Evolutionary conservation across 2,329 filamentous ascomycete genomes (phyloP).

Genomic region (Scytalidium lignicola): DNA sequence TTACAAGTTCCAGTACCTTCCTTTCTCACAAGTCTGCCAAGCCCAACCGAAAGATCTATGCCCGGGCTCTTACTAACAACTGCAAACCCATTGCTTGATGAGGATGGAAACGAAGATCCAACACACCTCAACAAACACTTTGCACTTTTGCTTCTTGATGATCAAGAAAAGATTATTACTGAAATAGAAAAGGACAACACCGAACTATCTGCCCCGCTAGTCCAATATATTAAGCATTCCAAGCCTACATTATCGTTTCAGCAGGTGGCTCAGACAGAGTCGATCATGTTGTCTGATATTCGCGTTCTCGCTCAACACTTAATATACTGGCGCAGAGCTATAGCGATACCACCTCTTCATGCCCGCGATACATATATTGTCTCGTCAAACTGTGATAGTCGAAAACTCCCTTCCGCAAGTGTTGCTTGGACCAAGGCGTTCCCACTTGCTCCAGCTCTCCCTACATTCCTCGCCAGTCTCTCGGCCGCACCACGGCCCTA

Average conservation of each 20-base stretch:
- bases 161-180: constrained; percentile 67
- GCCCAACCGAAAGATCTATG: constrained; percentile 61
- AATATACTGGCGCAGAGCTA: constrained; percentile 91
- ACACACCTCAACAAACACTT: constrained; percentile 79
- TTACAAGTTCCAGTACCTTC: constrained; percentile 61
- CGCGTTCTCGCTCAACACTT: constrained; percentile 87
- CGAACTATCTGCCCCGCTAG: constrained; percentile 69
- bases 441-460: constrained; percentile 74
- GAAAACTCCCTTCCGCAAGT: constrained; percentile 63
- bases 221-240: constrained; percentile 74
- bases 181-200: constrained; percentile 74
- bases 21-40: constrained; percentile 63
- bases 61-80: constrained; percentile 84
- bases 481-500: constrained; percentile 78
- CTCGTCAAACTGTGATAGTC: constrained; percentile 80
- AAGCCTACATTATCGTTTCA: constrained; percentile 64
- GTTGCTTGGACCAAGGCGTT: constrained; percentile 73
- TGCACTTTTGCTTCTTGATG: constrained; percentile 76
- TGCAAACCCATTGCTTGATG: constrained; percentile 67
- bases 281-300: constrained; percentile 74
- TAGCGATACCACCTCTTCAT: constrained; percentile 86
- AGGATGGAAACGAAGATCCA: constrained; percentile 62
- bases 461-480: constrained; percentile 81
- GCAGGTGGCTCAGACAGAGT: constrained; percentile 65
- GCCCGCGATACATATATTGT: constrained; percentile 87